These are phyloP conservation scores for Tuber aestivum DNA, from an alignment of 495 filamentous ascomycete genomes.

Conservation along the genomic window DNA sequence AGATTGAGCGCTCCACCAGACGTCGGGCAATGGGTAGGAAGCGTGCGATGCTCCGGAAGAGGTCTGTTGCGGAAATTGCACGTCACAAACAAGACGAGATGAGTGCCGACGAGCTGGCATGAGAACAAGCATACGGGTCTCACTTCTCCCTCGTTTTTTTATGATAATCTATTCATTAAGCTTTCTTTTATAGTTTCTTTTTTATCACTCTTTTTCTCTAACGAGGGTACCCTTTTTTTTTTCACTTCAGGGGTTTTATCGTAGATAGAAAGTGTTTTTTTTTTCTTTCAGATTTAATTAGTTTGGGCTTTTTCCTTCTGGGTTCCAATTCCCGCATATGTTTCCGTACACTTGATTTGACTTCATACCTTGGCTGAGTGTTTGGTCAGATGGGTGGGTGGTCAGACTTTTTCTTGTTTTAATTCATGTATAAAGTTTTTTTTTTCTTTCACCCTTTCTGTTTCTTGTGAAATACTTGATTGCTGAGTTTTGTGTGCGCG, in stretches of 20 bases:
- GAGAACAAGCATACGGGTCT: not conserved
- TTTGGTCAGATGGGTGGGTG: not conserved
- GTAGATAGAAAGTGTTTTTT: not conserved
- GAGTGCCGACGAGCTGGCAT: not conserved
- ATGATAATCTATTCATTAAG: not conserved
- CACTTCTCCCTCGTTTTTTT: not conserved
- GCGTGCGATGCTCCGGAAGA: not conserved
- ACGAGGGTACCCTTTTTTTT: not conserved
- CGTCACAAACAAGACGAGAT: not conserved
- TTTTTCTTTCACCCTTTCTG: not conserved
- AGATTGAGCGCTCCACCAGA: not conserved
- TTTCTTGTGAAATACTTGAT: not conserved
- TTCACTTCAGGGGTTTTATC: not conserved
- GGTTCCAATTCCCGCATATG: not conserved
- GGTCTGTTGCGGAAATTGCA: not conserved
- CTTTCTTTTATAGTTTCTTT: not conserved
- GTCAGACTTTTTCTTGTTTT: not conserved
- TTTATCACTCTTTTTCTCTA: not conserved
- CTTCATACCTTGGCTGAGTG: not conserved
- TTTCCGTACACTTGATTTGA: not conserved
- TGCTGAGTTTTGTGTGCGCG: not conserved
- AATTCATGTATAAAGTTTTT: not conserved
- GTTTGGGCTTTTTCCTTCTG: not conserved
- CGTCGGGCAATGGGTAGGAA: not conserved
- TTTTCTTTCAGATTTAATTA: not conserved